A percentile compares a stretch with the other conserved stretches of the same genome.
phyloP scores from a whole-genome alignment of 371 early-diverging fungal species.

The Mortierella sp. region DNA sequence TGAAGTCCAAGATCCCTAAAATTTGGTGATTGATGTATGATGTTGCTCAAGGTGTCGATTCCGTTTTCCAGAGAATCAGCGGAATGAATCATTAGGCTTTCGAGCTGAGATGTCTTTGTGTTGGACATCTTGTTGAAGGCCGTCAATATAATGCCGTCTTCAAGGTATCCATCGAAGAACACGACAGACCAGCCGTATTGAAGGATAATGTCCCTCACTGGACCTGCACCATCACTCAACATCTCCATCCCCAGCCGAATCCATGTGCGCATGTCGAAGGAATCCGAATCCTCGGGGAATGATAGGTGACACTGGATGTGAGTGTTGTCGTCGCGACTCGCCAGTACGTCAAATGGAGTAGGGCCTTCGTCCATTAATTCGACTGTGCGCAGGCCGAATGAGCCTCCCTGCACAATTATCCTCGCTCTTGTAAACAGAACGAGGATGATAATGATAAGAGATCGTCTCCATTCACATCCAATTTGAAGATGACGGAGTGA shows the following conservation, averaged over 20 bases:
- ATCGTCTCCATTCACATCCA: background rate
- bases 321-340: background rate
- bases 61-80: too few species aligned
- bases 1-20: background rate
- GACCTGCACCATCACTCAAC: background rate
- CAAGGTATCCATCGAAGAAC: background rate
- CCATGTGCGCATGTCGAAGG: background rate
- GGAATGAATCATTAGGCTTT: background rate
- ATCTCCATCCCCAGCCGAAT: too few species aligned
- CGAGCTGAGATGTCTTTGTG: background rate
- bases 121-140: background rate
- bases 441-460: background rate
- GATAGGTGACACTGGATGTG: background rate
- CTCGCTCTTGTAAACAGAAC: background rate
- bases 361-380: background rate
- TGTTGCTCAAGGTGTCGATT: too few species aligned
- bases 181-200: background rate
- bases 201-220: background rate
- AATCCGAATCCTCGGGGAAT: background rate
- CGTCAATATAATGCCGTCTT: background rate
- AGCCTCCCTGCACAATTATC: background rate
- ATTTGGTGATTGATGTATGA: too few species aligned
- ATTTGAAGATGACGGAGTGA: background rate
- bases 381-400: background rate
- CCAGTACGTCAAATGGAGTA: background rate